These are phyloP conservation scores for Pulveroboletus sp. DNA, from an alignment of 1,284 basidiomycete species.

Conservation along the genomic window DNA sequence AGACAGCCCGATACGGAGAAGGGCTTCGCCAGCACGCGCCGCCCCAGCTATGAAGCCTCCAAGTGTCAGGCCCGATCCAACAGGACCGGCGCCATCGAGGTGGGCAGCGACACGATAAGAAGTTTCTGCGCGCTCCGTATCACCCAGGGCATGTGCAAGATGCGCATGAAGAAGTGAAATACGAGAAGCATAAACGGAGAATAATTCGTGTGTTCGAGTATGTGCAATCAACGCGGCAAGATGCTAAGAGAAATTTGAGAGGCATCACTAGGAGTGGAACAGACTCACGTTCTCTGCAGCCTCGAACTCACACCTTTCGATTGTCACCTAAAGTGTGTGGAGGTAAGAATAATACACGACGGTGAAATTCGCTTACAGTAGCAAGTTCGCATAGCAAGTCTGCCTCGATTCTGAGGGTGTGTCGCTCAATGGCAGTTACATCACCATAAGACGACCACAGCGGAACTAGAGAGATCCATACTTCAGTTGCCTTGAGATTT, in stretches of 20 bases:
- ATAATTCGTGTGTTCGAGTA: slow-evolving; percentile 57
- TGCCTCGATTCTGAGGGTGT: slow-evolving; percentile 62
- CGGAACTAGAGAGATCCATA: slow-evolving; percentile 23
- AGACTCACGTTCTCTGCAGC: slow-evolving; percentile 50
- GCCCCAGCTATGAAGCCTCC: slow-evolving; percentile 54
- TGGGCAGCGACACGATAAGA: slow-evolving; percentile 64
- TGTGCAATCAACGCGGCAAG: slow-evolving; percentile 60
- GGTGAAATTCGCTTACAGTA: slow-evolving; percentile 44
- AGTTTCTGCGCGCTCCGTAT: slow-evolving; percentile 49
- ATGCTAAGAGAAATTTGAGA: slow-evolving; percentile 38
- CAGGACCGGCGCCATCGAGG: slow-evolving; percentile 38
- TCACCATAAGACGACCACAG: slow-evolving; percentile 55
- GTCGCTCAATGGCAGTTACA: slow-evolving; percentile 48
- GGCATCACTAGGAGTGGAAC: background rate
- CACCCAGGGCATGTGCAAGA: slow-evolving; percentile 61
- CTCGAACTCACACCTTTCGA: slow-evolving; percentile 66
- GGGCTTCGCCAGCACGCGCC: slow-evolving; percentile 60
- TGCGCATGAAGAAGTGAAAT: slow-evolving; percentile 71
- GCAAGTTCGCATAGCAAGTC: slow-evolving; percentile 69
- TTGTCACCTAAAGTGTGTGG: slow-evolving; percentile 48
- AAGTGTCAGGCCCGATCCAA: slow-evolving; percentile 13
- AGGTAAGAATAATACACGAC: background rate
- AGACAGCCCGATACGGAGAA: slow-evolving; percentile 54
- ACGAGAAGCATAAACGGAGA: slow-evolving; percentile 55
- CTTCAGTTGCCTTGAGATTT: background rate